phyloP scores from a whole-genome alignment of 495 filamentous ascomycete genomes.

The Monascus purpureus region DNA sequence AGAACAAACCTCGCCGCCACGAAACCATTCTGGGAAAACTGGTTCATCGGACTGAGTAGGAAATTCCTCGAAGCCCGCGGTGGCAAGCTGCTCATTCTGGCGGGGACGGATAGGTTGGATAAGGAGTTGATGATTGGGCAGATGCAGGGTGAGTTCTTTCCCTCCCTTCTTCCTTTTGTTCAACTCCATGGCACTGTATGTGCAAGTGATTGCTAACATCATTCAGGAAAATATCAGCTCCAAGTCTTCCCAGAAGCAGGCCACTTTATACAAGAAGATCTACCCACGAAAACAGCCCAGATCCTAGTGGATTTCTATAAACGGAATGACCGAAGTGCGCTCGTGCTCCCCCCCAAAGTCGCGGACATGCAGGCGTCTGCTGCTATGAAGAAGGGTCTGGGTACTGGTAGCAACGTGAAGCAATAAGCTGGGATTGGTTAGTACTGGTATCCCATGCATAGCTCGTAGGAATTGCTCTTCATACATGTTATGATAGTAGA shows the following conservation, averaged over 20 bases:
- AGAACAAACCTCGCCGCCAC: slow-evolving; percentile 72
- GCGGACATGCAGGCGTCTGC: slow-evolving; percentile 38
- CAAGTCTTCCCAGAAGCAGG: slow-evolving; percentile 91
- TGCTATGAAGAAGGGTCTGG: slow-evolving; percentile 26
- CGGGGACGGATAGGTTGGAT: slow-evolving; percentile 87
- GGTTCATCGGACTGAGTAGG: slow-evolving; percentile 76
- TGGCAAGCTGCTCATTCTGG: slow-evolving; percentile 81
- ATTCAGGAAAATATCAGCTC: slow-evolving; percentile 83
- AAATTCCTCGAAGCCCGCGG: slow-evolving; percentile 79
- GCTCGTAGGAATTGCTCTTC: no score
- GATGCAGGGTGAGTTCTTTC: slow-evolving; percentile 65
- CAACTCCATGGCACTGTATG: neutral
- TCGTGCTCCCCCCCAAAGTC: slow-evolving; percentile 89
- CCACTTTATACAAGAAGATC: slow-evolving; percentile 93
- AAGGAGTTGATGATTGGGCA: slow-evolving; percentile 94
- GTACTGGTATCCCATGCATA: no score
- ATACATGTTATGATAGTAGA: no score
- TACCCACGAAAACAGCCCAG: slow-evolving; percentile 74
- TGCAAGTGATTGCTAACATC: neutral
- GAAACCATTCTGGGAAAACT: slow-evolving; percentile 85
- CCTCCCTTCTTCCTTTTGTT: neutral
- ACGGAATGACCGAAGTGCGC: slow-evolving; percentile 68
- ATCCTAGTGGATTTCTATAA: slow-evolving; percentile 80
- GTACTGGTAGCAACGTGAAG: slow-evolving; percentile 4
- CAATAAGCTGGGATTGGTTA: neutral